A percentile compares a stretch with the other conserved stretches of the same genome.
Conservation (phyloP, 305 asterid genomes). For the Rubia tinctorum region DNA sequence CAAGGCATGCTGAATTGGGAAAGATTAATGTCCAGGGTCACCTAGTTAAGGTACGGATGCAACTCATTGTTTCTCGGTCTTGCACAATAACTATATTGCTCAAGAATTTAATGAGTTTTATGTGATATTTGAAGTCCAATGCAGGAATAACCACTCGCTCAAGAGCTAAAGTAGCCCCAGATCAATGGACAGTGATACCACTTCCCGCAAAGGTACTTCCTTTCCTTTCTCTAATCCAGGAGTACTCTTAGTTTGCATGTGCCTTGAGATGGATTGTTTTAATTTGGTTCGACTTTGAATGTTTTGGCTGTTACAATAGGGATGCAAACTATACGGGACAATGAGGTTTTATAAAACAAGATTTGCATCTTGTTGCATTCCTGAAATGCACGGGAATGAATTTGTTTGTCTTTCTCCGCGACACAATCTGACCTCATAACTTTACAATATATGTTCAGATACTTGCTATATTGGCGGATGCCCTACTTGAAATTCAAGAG, state of each 20-base stretch:
- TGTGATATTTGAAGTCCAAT: conserved; percentile 47
- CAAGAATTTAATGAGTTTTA: conserved; percentile 20
- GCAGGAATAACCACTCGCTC: conserved; percentile 94
- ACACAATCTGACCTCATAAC: conserved; percentile 15
- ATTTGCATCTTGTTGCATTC: no score
- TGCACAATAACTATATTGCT: not conserved
- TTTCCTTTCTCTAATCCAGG: not conserved
- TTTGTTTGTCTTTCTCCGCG: not conserved
- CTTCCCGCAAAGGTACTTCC: conserved; percentile 78
- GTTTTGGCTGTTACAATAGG: no score
- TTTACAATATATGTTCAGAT: conserved; percentile 42
- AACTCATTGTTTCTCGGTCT: not conserved
- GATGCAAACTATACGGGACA: no score
- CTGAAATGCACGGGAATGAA: not conserved
- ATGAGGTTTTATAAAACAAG: no score
- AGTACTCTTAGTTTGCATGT: not conserved
- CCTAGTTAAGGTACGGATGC: conserved; percentile 60
- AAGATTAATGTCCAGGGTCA: conserved; percentile 70
- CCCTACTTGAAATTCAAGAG: conserved; percentile 80
- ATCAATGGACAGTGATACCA: conserved; percentile 75
- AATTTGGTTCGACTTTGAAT: no score
- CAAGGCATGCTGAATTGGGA: conserved; percentile 69
- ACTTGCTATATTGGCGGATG: conserved; percentile 78
- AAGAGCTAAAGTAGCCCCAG: conserved; percentile 73
- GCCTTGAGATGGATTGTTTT: no score